A percentile compares a stretch with the other conserved stretches of the same genome.
Conservation (phyloP, 2,329 filamentous ascomycete genomes). For the Teratosphaeriaceae sp. region DNA sequence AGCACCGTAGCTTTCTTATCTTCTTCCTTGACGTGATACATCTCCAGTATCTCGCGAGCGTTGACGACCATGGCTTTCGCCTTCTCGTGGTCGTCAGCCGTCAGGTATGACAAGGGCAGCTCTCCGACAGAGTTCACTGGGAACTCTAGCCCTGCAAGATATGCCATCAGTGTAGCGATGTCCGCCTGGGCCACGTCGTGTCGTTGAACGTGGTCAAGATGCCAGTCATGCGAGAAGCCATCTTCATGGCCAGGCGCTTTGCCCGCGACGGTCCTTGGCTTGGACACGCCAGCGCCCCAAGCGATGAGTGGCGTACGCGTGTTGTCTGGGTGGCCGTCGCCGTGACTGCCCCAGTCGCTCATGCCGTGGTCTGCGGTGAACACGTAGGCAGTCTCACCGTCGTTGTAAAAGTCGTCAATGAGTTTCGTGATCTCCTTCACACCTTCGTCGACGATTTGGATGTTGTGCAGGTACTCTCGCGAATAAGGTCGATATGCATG, state of each 20-base stretch:
- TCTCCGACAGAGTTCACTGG: constrained; percentile 96
- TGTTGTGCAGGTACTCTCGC: constrained; percentile 88
- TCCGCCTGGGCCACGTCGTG: constrained; percentile 94
- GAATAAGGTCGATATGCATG: constrained; percentile 87
- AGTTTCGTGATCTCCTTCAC: constrained; percentile 76
- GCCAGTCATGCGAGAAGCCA: constrained; percentile 81
- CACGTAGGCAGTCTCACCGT: constrained; percentile 81
- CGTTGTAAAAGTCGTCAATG: constrained; percentile 77
- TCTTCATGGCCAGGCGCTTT: constrained; percentile 80
- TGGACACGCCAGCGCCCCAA: constrained; percentile 88
- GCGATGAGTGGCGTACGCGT: constrained; percentile 87
- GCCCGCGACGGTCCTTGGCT: constrained; percentile 54
- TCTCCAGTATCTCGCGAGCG: constrained; percentile 80
- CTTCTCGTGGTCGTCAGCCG: constrained; percentile 66
- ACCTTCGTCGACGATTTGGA: constrained; percentile 87
- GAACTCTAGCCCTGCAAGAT: constrained; percentile 79
- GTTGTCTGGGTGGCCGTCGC: constrained; percentile 95
- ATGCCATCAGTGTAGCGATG: constrained; percentile 91
- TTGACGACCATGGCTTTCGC: constrained; percentile 80
- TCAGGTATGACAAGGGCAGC: constrained; percentile 75
- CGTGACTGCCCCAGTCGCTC: constrained; percentile 99
- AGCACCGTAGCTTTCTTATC: constrained; percentile 71
- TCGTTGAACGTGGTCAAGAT: constrained; percentile 68
- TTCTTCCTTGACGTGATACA: constrained; percentile 91
- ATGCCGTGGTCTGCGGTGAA: constrained; percentile 99